Evolutionary conservation across 2,329 filamentous ascomycete genomes (phyloP).

Genomic region (Paramyrothecium sp.): DNA sequence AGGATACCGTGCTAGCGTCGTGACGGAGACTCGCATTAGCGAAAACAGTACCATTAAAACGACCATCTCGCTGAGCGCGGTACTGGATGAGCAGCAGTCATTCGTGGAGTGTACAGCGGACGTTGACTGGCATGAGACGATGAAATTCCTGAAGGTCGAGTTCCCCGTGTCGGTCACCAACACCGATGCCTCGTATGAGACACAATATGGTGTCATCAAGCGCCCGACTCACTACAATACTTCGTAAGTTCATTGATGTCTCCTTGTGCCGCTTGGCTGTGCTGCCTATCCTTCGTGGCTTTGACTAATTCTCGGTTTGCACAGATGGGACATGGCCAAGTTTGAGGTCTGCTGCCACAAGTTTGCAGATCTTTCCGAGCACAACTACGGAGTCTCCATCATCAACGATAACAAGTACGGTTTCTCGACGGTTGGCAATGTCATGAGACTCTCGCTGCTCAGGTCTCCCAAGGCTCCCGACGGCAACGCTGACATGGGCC

Average conservation of each 20-base stretch:
- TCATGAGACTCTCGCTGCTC: conserved; percentile 43
- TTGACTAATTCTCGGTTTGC: neutral
- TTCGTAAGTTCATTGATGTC: neutral
- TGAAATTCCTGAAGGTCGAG: neutral
- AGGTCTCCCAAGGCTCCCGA: conserved; percentile 68
- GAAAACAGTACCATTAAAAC: neutral
- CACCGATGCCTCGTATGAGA: too few species aligned
- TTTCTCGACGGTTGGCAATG: neutral
- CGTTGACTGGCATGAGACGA: neutral
- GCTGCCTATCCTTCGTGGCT: neutral
- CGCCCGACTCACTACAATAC: neutral
- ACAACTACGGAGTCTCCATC: conserved; percentile 30
- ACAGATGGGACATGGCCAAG: conserved; percentile 72
- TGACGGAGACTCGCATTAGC: neutral
- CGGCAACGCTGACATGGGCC: neutral
- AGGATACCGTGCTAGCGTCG: neutral
- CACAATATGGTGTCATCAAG: neutral
- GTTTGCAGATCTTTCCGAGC: conserved; percentile 69
- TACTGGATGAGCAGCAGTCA: too few species aligned
- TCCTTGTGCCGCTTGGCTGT: too few species aligned
- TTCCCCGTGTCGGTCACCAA: too few species aligned
- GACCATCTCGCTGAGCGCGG: neutral
- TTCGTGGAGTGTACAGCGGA: neutral
- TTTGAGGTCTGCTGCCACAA: conserved; percentile 78
- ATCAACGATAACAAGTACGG: neutral